Percentiles rank a stretch among this genome's conserved stretches.
These are phyloP conservation scores for Hippophae rhamnoides DNA, from an alignment of 306 rosid genomes.

Conservation along the genomic window DNA sequence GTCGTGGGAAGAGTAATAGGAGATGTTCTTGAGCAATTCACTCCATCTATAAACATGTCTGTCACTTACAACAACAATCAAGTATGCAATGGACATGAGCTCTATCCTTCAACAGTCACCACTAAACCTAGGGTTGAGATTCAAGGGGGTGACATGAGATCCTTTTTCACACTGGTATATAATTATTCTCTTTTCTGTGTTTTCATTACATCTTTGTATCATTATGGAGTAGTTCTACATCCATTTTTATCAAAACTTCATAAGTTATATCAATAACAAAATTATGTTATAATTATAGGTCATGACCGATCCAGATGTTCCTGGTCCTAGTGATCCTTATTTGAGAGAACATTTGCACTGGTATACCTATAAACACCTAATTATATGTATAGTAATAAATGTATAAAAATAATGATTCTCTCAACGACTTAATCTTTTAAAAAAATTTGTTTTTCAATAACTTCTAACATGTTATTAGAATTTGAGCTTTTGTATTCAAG, in stretches of 20 bases:
- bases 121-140: slow-evolving; percentile 59
- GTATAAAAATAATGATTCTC: too few relatives aligned
- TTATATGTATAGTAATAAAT: too few relatives aligned
- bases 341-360: slow-evolving; percentile 80
- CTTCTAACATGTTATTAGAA: too few relatives aligned
- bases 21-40: slow-evolving; percentile 75
- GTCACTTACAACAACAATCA: slow-evolving; percentile 49
- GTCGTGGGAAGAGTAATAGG: slow-evolving; percentile 73
- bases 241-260: too few relatives aligned
- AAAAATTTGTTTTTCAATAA: too few relatives aligned
- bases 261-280: too few relatives aligned
- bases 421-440: too few relatives aligned
- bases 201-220: background rate
- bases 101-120: slow-evolving; percentile 57
- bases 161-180: slow-evolving; percentile 72
- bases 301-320: slow-evolving; percentile 81
- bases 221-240: too few relatives aligned
- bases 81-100: slow-evolving; percentile 66
- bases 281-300: slow-evolving; percentile 28
- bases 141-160: slow-evolving; percentile 73
- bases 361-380: slow-evolving; percentile 18
- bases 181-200: background rate
- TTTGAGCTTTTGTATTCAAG: too few relatives aligned
- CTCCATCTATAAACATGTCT: slow-evolving; percentile 35
- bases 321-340: slow-evolving; percentile 92